phyloP scores from a whole-genome alignment of 73 alveolate genomes.

The Urostyla sp. region DNA sequence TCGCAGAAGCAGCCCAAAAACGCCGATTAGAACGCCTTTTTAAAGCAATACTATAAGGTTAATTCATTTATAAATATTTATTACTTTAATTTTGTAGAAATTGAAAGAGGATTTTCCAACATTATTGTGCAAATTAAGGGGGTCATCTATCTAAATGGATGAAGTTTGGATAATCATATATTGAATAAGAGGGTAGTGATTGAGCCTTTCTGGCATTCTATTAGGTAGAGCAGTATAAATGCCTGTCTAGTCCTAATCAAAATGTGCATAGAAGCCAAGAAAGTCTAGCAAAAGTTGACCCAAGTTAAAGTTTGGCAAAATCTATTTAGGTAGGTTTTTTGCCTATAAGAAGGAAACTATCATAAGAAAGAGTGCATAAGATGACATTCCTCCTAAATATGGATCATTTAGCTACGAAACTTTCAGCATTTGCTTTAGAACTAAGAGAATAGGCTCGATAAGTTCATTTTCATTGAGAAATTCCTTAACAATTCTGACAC shows the following conservation, averaged over 20 bases:
- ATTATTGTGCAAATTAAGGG: conserved; percentile 78
- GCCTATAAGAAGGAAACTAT: conserved; percentile 78
- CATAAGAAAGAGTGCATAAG: conserved; percentile 84
- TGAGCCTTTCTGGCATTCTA: conserved; percentile 7
- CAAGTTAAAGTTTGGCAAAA: conserved; percentile 1
- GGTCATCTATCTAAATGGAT: conserved; percentile 74
- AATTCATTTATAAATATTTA: background rate
- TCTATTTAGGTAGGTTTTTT: background rate
- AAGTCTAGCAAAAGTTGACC: conserved; percentile 51
- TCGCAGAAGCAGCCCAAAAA: conserved; percentile 63
- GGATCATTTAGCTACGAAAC: conserved; percentile 75
- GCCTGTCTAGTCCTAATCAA: conserved; percentile 16
- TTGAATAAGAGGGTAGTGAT: conserved; percentile 17
- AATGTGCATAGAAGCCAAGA: conserved; percentile 37
- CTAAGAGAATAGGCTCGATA: conserved; percentile 75
- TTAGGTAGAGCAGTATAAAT: conserved; percentile 26
- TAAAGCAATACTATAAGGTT: conserved; percentile 39
- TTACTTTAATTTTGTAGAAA: conserved; percentile 69
- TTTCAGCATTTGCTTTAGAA: conserved; percentile 76
- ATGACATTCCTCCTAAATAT: conserved; percentile 79
- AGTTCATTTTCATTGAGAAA: conserved; percentile 68
- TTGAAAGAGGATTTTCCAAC: conserved; percentile 79
- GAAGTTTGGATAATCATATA: background rate
- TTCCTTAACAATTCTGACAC: conserved; percentile 79
- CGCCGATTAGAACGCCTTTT: background rate